phyloP scores from a whole-genome alignment of 139 green algal genomes.

The Chlorella vulgaris region DNA sequence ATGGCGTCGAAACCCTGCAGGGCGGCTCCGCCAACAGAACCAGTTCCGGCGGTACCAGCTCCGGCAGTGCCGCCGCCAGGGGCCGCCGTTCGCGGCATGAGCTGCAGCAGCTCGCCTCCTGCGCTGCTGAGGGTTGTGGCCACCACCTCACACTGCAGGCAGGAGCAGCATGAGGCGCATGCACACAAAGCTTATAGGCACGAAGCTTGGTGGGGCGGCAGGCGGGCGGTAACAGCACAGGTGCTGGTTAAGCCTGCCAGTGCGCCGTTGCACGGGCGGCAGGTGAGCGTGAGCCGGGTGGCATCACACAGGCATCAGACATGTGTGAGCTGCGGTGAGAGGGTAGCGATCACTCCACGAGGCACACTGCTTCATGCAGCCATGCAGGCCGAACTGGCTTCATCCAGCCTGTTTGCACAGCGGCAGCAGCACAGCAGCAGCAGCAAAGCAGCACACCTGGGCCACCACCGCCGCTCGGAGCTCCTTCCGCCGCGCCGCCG shows the following conservation, averaged over 20 bases:
- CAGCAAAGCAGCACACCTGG: not conserved
- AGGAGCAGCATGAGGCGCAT: not conserved
- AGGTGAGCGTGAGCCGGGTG: too few relatives aligned
- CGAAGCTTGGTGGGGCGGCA: too few relatives aligned
- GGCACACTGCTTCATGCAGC: too few relatives aligned
- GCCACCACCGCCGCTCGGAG: conserved; percentile 18
- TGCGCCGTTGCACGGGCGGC: too few relatives aligned
- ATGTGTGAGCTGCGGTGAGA: too few relatives aligned
- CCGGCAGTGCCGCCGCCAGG: not conserved
- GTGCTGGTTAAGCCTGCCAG: too few relatives aligned
- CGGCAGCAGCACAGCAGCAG: not conserved
- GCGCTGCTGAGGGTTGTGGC: conserved; percentile 65
- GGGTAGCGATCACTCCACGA: too few relatives aligned
- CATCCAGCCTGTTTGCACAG: too few relatives aligned
- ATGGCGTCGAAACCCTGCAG: conserved; percentile 23
- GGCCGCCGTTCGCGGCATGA: conserved; percentile 23
- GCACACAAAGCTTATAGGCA: too few relatives aligned
- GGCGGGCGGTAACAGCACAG: too few relatives aligned
- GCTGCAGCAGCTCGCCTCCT: conserved; percentile 57
- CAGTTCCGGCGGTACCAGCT: not conserved
- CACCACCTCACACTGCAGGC: conserved; percentile 77
- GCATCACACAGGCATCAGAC: too few relatives aligned
- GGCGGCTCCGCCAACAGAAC: not conserved
- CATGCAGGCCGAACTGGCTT: too few relatives aligned
- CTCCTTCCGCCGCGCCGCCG: conserved; percentile 39